Percentiles rank a stretch among this genome's conserved stretches.
Evolutionary conservation across 441 rosid species (phyloP).

Genomic region (Jatropha multifida): DNA sequence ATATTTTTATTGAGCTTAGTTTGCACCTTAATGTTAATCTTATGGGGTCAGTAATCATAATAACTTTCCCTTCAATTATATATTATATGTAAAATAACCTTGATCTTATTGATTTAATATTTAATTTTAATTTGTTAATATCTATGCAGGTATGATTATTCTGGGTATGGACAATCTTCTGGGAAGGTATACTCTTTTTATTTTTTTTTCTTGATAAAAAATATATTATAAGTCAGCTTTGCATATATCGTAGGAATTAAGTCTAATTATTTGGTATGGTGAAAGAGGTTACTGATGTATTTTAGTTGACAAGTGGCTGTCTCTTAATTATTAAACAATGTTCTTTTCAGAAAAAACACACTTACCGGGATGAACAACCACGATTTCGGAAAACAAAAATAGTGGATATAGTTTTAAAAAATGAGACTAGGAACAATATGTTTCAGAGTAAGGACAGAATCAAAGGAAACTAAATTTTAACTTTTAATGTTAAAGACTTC

Average conservation of each 20-base stretch:
- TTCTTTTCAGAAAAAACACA: no score
- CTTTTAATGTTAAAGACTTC: background rate
- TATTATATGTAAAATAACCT: background rate
- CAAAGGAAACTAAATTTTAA: background rate
- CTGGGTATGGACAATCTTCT: constrained; percentile 89
- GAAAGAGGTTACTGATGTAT: no score
- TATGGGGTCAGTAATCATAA: constrained; percentile 57
- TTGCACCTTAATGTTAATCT: constrained; percentile 81
- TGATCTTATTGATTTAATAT: background rate
- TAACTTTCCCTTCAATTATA: background rate
- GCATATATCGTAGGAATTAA: no score
- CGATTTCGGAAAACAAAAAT: no score
- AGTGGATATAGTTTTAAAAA: no score
- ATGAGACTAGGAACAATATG: background rate
- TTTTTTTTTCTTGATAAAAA: no score
- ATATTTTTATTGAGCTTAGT: constrained; percentile 76
- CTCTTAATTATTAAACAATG: no score
- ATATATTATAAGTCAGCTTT: no score
- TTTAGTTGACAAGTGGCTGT: no score
- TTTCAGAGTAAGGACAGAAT: background rate
- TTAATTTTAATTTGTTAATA: background rate
- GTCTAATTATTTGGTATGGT: no score
- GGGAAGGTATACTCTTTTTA: constrained; percentile 70
- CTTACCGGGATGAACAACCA: no score
- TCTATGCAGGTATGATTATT: constrained; percentile 82